Evolutionary conservation across 345 rosid species (phyloP).

Genomic region (Zanthoxylum bungeanum): DNA sequence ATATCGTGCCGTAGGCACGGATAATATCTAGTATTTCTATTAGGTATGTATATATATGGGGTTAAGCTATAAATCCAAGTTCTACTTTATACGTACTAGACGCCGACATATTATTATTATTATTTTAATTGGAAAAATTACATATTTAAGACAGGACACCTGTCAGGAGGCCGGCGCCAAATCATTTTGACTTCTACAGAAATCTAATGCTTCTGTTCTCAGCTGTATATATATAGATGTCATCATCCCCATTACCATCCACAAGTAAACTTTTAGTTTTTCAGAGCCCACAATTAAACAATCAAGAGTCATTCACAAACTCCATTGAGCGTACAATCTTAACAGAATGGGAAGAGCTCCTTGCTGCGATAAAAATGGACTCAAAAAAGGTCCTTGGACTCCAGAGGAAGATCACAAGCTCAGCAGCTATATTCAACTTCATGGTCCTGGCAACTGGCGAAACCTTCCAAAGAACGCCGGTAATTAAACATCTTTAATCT

Average conservation of each 20-base stretch:
- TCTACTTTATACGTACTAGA: too few species aligned
- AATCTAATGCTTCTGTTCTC: background rate
- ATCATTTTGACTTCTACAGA: conserved; percentile 37
- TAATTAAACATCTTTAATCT: conserved; percentile 15
- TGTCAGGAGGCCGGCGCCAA: conserved; percentile 46
- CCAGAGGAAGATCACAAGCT: conserved; percentile 74
- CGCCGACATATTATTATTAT: too few species aligned
- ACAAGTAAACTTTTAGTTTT: background rate
- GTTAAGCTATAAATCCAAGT: too few species aligned
- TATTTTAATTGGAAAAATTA: background rate
- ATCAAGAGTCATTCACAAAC: background rate
- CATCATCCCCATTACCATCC: too few species aligned
- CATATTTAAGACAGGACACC: background rate
- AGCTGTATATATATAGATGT: conserved; percentile 15
- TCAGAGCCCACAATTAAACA: conserved; percentile 5
- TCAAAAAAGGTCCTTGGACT: conserved; percentile 89
- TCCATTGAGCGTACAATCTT: background rate
- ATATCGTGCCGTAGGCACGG: too few species aligned
- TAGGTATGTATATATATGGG: too few species aligned
- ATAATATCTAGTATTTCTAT: too few species aligned
- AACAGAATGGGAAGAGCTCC: conserved; percentile 73
- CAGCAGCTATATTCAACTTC: conserved; percentile 49
- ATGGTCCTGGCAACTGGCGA: conserved; percentile 77
- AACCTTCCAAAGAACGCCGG: conserved; percentile 78
- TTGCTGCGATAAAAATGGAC: conserved; percentile 75